Conservation (phyloP, 2,329 filamentous ascomycete species). For the Colletotrichum chrysophilum region DNA sequence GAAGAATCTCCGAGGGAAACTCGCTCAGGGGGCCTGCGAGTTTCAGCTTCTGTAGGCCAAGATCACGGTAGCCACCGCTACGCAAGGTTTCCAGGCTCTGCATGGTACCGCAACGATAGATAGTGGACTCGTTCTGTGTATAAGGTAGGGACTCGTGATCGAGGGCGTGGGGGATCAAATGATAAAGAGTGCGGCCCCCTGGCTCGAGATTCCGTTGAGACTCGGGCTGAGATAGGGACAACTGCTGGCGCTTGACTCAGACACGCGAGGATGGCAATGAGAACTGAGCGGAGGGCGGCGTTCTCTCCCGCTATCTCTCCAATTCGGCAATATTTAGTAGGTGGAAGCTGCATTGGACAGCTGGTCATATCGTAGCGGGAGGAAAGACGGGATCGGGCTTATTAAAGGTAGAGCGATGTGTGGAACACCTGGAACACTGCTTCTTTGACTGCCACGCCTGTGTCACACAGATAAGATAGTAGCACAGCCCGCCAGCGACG, state of each 20-base stretch:
- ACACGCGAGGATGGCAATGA: background rate
- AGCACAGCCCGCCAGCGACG: background rate
- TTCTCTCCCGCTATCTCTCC: background rate
- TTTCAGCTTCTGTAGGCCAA: constrained; percentile 38
- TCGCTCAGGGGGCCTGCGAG: constrained; percentile 33
- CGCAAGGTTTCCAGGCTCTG: constrained; percentile 35
- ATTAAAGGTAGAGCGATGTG: background rate
- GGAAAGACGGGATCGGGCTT: background rate
- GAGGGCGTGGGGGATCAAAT: background rate
- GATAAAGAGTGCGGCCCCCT: background rate
- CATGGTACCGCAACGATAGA: constrained; percentile 24
- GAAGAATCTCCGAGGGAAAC: constrained; percentile 46
- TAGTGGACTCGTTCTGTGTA: background rate
- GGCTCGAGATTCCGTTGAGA: background rate
- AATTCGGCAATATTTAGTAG: background rate
- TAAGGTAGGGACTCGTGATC: background rate
- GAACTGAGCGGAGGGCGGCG: background rate
- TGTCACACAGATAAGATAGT: background rate
- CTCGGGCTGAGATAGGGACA: background rate
- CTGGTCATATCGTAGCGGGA: background rate
- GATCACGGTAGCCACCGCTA: constrained; percentile 33
- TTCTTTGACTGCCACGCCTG: background rate
- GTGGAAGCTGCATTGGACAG: background rate
- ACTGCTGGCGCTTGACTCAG: background rate
- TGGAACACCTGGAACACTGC: background rate